Base-by-base conservation (phyloP, 2,329 filamentous ascomycete species). In the Cercospora brassicicola region DNA sequence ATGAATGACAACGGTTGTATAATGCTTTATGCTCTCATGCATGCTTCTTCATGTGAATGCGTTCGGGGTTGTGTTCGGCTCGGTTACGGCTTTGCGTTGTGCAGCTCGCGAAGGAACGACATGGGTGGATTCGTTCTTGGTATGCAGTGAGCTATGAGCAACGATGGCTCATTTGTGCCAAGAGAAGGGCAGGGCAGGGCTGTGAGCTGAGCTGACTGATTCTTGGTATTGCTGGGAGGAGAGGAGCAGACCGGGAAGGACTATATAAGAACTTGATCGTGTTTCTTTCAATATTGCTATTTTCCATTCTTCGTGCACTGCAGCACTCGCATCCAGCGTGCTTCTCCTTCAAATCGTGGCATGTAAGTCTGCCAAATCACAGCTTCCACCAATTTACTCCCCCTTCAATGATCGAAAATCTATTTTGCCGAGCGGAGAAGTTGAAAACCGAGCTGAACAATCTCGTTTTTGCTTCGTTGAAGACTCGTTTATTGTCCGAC, bases 371-470 rank as follows among this genome's bases (percentile, higher is more conserved):
- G 18, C 18, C 18, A 20, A 20, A 20, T 20, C 18, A 20, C 18
- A 20, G 18, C 18, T 20, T 20, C 18, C 18, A 20, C 18, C 18
- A 20, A 20, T 20, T 20, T 20, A 20, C 18, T 20, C 18, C 18
- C 18, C 18, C 18, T 20, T 20, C 18, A 20, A 23, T 62, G 59
- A 62, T 62, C 39, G 39, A 31, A 51, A 48, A 20, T 39, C 36
- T 62, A 62, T 62, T 62, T 62, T 62, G 59, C 59, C 59, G 59
- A 62, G 36, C 59, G 6, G 59, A 62, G 59, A 62, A 51, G 31
- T 42, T 42, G 15, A 31, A 18, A 48, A 48, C 59, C 59, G 36
- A 30, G 36, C 26, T 51, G 59, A 62, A 62, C 59, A 62, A 42
- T 28, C 36, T 62, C 36, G 59, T 62, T 23, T 28, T 59, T 11